Base-by-base conservation (phyloP, 2,329 filamentous ascomycete species). In the Coniochaeta hoffmannii region DNA sequence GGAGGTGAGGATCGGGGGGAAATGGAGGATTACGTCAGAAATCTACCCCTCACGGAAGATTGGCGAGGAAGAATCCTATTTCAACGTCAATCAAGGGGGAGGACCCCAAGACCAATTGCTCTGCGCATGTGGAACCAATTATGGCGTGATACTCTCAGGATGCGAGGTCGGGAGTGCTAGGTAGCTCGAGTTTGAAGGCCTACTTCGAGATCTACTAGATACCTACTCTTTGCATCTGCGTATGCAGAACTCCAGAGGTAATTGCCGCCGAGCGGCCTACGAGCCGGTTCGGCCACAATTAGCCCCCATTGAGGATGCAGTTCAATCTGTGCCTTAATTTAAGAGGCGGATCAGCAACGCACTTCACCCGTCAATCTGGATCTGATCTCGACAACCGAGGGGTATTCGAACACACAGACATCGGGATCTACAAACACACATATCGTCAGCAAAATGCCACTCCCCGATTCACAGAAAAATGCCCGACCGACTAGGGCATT, bases 271-370 rank as follows among this genome's bases (percentile, higher is more conserved):
- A 22, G 22, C 22, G 17, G 17, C 7, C 36, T 22, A 41, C 35
- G 22, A 41, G 36, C 36, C 36, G 36, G 22, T 41, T 19, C 19
- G 3, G 41, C 11, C 49, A 51, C 28, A n/a, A 51, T 51, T 34
- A 51, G 24, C 49, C 31, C 31, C 28, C 9, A 51, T 34, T 34
- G 3, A 12, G n/a, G 7, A 31, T 3, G 31, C 9, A n/a, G n/a
- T n/a, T 15, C 44, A 32, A 51, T 51, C 26, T 51, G 49, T 51
- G 49, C 49, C 49, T 51, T 51, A 51, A 51, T 51, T 11, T 51
- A 32, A 2, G 26, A 17, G 3, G 28, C 49, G 28, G 49, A 51
- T 51, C 49, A 31, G 32, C 49, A 31, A 26, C 19, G 49, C 49
- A 31, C 10, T 51, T 51, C 49, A 51, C 28, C 49, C 49, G 49